Base-by-base conservation (phyloP, 148 eudicot genomes). In the Vaccinium myrtillus region DNA sequence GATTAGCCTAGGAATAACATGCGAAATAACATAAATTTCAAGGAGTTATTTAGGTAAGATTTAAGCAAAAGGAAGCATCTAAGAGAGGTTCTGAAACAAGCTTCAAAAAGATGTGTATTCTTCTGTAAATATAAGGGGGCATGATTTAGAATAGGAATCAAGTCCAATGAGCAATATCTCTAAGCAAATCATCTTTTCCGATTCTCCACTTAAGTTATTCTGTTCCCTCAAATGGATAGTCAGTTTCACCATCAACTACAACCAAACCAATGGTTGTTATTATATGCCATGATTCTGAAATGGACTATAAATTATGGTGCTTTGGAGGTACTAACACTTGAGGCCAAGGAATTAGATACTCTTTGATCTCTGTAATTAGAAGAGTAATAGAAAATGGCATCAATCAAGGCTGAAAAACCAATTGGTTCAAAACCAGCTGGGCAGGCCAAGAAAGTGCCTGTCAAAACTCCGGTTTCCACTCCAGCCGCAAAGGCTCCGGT, bases 361-460 rank as follows among this genome's bases (percentile, higher is more conserved):
- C 69, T 56, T 56, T 56, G 13, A 43, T 21, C 36, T 15, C 21
- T 61, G 6, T 39, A 32, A 6, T 18, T 11, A 2, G 5, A 39
- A 80, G 73, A 27, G 46, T 78, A 19, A 55, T 19, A 61, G 54
- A 63, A 80, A 82, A 89, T 89, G 91, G 86, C 91, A 86, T 87
- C 89, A 63, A 16, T 85, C 30, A 89, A 87, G 81, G 78, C 83
- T 1, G 89, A 87, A 83, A 89, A 86, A 78, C 85, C 91, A 8
- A 77, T 30, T 81, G 87, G 83, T n/a, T 74, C 84, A 27, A 79
- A 75, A 84, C 82, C 82, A 1, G 3, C 9, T 14, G 85, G 75
- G 56, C 86, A 56, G 73, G 83, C 58, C 50, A 89, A 82, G 87
- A 84, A 48, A 74, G 84, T 58, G 83, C 71, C 88, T 30, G 84